phyloP scores from a whole-genome alignment of 2,329 filamentous ascomycete species.

The Fusarium dlaminii region DNA sequence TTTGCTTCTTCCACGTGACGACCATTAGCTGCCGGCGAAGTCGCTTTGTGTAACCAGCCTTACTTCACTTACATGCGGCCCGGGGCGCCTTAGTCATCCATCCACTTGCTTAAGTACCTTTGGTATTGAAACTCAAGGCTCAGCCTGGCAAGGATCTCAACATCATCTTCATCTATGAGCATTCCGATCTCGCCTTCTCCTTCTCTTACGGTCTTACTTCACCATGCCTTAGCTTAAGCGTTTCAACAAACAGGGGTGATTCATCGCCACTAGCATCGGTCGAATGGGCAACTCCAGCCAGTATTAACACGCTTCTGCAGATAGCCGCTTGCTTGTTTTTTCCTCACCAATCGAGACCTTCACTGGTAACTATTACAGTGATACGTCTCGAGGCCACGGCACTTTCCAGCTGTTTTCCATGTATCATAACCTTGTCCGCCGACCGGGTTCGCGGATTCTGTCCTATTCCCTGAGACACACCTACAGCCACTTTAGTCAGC shows the following conservation, averaged over 20 bases:
- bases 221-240: conserved; percentile 9
- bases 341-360: not conserved
- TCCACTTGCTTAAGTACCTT: not conserved
- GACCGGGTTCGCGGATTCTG: conserved; percentile 31
- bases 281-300: not conserved
- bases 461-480: conserved; percentile 21
- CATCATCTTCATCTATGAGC: conserved; percentile 2
- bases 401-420: not conserved
- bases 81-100: not conserved
- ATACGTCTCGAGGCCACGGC: not conserved
- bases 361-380: not conserved
- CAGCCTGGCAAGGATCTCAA: not conserved
- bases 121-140: not conserved
- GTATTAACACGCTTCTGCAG: not conserved
- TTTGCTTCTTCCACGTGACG: conserved; percentile 14
- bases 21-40: not conserved
- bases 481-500: conserved; percentile 10
- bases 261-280: not conserved
- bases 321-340: not conserved
- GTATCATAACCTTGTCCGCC: not conserved
- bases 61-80: conserved; percentile 18
- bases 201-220: conserved; percentile 1
- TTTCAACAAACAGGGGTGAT: not conserved
- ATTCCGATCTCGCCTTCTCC: conserved; percentile 18
- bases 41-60: not conserved